Conservation (phyloP, 441 rosid species). For the Populus tomentosa region DNA sequence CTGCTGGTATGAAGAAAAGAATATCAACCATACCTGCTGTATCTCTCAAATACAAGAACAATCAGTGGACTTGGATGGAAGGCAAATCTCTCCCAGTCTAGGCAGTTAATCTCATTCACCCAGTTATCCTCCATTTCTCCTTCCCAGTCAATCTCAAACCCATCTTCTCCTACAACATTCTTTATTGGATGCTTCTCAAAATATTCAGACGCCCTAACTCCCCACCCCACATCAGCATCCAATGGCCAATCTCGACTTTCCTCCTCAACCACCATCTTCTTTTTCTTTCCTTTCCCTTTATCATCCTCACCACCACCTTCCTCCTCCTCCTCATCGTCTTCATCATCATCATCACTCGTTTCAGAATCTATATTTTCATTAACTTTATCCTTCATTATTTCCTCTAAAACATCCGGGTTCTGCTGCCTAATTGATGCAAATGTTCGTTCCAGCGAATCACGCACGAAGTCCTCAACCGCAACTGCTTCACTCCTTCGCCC, state of each 20-base stretch:
- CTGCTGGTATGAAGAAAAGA: neutral
- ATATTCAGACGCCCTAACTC: slow-evolving; percentile 80
- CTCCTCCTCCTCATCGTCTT: slow-evolving; percentile 6
- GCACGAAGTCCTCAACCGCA: slow-evolving; percentile 75
- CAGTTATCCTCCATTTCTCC: slow-evolving; percentile 81
- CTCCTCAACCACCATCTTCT: slow-evolving; percentile 71
- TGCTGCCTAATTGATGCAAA: slow-evolving; percentile 57
- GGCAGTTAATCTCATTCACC: slow-evolving; percentile 82
- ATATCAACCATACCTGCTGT: slow-evolving; percentile 41
- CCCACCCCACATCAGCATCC: slow-evolving; percentile 95
- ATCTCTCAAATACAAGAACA: slow-evolving; percentile 81
- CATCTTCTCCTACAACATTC: slow-evolving; percentile 87
- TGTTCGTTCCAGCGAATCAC: slow-evolving; percentile 55
- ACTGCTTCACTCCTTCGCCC: slow-evolving; percentile 78
- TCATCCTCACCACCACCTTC: slow-evolving; percentile 17
- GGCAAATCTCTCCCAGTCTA: slow-evolving; percentile 89
- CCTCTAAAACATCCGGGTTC: slow-evolving; percentile 47
- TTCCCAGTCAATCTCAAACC: slow-evolving; percentile 81
- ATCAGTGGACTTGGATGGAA: slow-evolving; percentile 82
- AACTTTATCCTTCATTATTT: slow-evolving; percentile 44
- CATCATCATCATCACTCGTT: slow-evolving; percentile 21
- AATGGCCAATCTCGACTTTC: slow-evolving; percentile 79
- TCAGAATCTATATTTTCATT: slow-evolving; percentile 29
- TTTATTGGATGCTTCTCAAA: slow-evolving; percentile 74
- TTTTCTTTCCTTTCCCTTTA: slow-evolving; percentile 15